Conservation (phyloP, 2,329 filamentous ascomycete species). For the Fonsecaea nubica region DNA sequence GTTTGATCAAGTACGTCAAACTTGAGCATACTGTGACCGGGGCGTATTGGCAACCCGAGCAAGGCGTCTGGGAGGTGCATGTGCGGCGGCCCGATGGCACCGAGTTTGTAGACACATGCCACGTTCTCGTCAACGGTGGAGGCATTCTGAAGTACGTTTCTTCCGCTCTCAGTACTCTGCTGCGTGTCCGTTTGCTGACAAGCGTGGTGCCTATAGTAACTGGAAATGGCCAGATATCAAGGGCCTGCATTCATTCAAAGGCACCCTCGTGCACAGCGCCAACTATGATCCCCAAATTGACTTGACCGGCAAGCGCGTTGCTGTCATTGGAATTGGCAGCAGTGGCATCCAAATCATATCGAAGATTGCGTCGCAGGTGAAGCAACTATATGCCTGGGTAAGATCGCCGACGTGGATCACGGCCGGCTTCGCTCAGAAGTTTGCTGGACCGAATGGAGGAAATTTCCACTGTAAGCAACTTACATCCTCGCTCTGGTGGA, state of each 20-base stretch:
- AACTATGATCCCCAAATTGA: slow-evolving; percentile 44
- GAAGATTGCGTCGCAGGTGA: slow-evolving; percentile 48
- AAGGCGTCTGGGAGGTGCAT: slow-evolving; percentile 42
- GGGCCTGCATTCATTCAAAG: slow-evolving; percentile 47
- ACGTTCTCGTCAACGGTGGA: slow-evolving; percentile 43
- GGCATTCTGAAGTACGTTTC: slow-evolving; percentile 49
- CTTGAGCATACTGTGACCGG: slow-evolving; percentile 41
- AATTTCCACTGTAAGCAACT: slow-evolving; percentile 32
- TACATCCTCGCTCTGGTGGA: neutral
- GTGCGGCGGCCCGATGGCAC: slow-evolving; percentile 37
- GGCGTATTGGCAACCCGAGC: slow-evolving; percentile 43
- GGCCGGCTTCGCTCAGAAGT: slow-evolving; percentile 37
- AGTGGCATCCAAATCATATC: slow-evolving; percentile 44
- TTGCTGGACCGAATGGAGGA: slow-evolving; percentile 38
- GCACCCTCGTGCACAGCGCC: slow-evolving; percentile 45
- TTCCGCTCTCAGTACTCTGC: neutral
- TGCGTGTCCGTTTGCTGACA: slow-evolving; percentile 42
- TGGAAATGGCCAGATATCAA: slow-evolving; percentile 49
- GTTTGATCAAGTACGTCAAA: slow-evolving; percentile 41
- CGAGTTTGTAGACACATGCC: slow-evolving; percentile 38
- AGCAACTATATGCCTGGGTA: slow-evolving; percentile 42
- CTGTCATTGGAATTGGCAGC: slow-evolving; percentile 41
- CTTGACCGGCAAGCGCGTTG: slow-evolving; percentile 39
- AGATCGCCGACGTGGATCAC: slow-evolving; percentile 44
- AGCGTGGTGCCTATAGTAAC: slow-evolving; percentile 43